phyloP scores from a whole-genome alignment of 139 green algal species.

The Chlamydomonas applanata region DNA sequence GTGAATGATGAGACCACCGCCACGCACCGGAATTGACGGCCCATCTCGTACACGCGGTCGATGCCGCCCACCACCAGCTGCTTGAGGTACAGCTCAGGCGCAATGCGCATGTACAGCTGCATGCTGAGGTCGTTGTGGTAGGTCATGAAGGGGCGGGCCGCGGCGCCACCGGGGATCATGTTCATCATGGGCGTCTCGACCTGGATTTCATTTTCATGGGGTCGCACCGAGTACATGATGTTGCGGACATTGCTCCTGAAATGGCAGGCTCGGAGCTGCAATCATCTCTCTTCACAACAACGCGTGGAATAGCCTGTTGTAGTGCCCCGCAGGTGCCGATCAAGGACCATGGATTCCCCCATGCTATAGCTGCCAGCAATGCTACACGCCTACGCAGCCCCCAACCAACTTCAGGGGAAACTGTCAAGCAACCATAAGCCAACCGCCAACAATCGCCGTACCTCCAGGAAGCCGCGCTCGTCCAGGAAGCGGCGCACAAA shows the following conservation, averaged over 20 bases:
- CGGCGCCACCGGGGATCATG: constrained; percentile 92
- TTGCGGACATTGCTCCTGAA: too few relatives aligned
- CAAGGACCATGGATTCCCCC: too few relatives aligned
- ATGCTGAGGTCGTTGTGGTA: constrained; percentile 99
- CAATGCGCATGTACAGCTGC: constrained; percentile 97
- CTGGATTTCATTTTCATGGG: constrained; percentile 9
- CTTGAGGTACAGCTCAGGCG: constrained; percentile 99
- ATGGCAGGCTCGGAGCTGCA: too few relatives aligned
- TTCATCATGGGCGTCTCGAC: constrained; percentile 97
- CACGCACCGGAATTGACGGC: constrained; percentile 80
- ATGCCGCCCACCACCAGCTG: constrained; percentile 96
- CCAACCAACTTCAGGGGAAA: too few relatives aligned
- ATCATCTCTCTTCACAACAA: too few relatives aligned
- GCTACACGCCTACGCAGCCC: too few relatives aligned
- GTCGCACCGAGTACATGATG: too few relatives aligned
- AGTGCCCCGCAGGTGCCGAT: background rate
- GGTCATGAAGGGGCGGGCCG: constrained; percentile 94
- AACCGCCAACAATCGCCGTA: constrained; percentile 10
- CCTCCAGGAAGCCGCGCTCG: constrained; percentile 90
- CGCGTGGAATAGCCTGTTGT: too few relatives aligned
- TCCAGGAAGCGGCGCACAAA: constrained; percentile 92
- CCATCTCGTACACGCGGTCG: constrained; percentile 94
- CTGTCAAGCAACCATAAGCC: background rate
- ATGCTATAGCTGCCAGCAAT: too few relatives aligned
- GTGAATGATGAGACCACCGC: too few relatives aligned